Base-by-base conservation (phyloP, 805 yeast genomes). In the Torulaspora gathmanii region DNA sequence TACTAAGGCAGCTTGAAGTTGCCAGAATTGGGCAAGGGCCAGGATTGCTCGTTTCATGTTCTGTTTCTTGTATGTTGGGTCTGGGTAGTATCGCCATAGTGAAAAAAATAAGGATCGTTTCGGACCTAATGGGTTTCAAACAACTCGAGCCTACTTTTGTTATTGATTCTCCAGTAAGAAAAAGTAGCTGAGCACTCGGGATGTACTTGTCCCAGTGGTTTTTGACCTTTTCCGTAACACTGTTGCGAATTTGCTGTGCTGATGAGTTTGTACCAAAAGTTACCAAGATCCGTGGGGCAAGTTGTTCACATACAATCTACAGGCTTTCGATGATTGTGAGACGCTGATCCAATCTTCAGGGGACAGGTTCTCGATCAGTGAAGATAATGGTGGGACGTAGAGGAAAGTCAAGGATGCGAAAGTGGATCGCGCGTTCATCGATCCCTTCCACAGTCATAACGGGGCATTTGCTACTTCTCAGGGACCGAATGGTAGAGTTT, bases 311-410 rank as follows among this genome's bases (percentile, higher is more conserved):
- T 41, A 33, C 23, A 33, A 29, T 22, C 35, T 58, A 19, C 42
- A 40, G 33, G 45, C 53, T 3, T 77, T 81, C 52, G 83, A 80
- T 50, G 85, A 80, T 54, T 73, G 83, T 0, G 55, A 74, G 0
- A 69, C 67, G n/a, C 46, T 78, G 3, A 40, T 80, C 23, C 55
- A 55, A 5, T 47, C 68, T 20, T 56, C 58, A 5, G 54, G 65
- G 1, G 34, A 45, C 1, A 49, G 42, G 2, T 42, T 78, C 1
- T 60, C 54, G 8, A 55, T 69, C 7, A 74, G 83, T 3, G 58
- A 53, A 10, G 74, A 81, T 55, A 72, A 77, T 55, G 88, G 87
- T 7, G 63, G 46, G 10, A 54, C 62, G 0, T 82, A 83, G 82
- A 39, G 50, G 19, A 7, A 9, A 1, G 42, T 57, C 7, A 27